Base-by-base conservation (phyloP, 2,329 filamentous ascomycete genomes). In the Grosmannia penicillata region DNA sequence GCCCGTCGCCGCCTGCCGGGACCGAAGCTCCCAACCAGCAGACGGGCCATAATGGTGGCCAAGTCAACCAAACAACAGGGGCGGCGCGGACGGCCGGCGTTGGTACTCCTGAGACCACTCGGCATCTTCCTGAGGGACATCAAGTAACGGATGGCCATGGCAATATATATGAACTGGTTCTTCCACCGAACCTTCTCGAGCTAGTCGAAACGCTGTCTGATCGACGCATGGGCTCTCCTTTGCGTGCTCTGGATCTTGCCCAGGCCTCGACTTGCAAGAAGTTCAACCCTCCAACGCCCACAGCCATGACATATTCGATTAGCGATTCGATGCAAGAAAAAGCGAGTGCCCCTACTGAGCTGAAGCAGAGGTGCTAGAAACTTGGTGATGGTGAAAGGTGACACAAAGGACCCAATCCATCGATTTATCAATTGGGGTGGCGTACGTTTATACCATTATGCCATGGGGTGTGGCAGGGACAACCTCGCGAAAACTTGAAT, bases 281-380 rank as follows among this genome's bases (percentile, higher is more conserved):
- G 7, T 47, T 47, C 22, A 17, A 45, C 13, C 45, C 43, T 0
- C 43, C 45, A 0, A 47, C 45, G 8, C 45, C 45, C 4, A 44
- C 39, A 2, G 45, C 45, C 0, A 47, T 47, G 45, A n/a, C 37
- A 5, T 47, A 42, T 9, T n/a, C n/a, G n/a, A n/a, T n/a, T n/a
- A 21, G 17, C 1, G 8, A 34, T 17, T 18, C 5, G 27, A 29
- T n/a, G 13, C 6, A 17, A 5, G 28, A 30, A 8, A 15, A 13
- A 14, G 6, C 10, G n/a, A 30, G 18, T 30, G 13, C 17, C 5
- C 28, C 28, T 30, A 8, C n/a, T 30, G 31, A 21, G 18, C 7
- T 6, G 30, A 21, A 21, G 17, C 17, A 22, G 30, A 10, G 22
- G 5, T 13, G 18, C 9, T 21, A 15, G 8, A n/a, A 24, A 33